These are phyloP conservation scores for Marsdenia floribunda DNA, from an alignment of 257 asterid species.

Conservation along the genomic window DNA sequence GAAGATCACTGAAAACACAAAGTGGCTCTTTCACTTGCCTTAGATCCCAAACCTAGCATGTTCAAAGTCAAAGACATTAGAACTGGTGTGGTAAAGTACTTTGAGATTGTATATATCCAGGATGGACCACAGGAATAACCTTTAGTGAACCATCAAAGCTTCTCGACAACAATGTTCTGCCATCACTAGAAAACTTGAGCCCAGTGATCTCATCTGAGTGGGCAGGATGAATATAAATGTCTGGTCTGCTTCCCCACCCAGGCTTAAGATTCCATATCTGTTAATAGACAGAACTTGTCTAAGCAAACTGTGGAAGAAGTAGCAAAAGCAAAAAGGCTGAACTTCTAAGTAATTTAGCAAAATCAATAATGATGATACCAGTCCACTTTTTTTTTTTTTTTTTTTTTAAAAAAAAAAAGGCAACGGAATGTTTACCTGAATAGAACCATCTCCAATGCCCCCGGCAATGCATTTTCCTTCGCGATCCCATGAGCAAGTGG, in stretches of 20 bases:
- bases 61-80: constrained; percentile 4
- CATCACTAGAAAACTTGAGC: constrained; percentile 83
- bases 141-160: constrained; percentile 88
- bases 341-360: not conserved
- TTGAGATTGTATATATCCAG: not conserved
- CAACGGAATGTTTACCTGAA: constrained; percentile 52
- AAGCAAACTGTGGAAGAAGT: not conserved
- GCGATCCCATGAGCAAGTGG: constrained; percentile 90
- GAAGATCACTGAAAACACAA: constrained; percentile 63
- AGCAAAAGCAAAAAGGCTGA: not conserved
- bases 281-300: constrained; percentile 12
- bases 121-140: constrained; percentile 30
- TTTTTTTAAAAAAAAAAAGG: not conserved
- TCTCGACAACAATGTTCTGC: constrained; percentile 69
- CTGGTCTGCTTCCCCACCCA: constrained; percentile 99
- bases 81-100: not conserved
- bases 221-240: constrained; percentile 40
- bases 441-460: constrained; percentile 90
- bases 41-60: constrained; percentile 80
- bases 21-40: constrained; percentile 77
- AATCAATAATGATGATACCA: not conserved
- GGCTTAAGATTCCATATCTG: constrained; percentile 93
- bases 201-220: constrained; percentile 88
- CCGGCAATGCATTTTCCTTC: constrained; percentile 88
- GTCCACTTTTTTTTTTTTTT: too few species aligned